These are phyloP conservation scores for Ilyonectria robusta DNA, from an alignment of 2,329 filamentous ascomycete species.

Conservation along the genomic window DNA sequence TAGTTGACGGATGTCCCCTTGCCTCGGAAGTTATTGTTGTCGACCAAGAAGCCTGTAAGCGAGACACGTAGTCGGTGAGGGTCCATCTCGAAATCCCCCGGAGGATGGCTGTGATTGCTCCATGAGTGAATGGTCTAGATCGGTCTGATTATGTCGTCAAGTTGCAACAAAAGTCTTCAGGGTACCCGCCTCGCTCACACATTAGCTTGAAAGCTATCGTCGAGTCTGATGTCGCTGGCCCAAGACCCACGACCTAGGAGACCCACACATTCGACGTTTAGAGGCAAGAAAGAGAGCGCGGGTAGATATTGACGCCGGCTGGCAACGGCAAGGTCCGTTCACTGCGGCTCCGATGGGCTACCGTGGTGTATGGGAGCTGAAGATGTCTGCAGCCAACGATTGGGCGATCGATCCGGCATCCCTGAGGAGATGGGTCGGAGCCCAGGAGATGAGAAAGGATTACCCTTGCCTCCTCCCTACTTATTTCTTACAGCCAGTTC, in stretches of 20 bases:
- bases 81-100: not conserved
- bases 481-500: too few species aligned
- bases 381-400: not conserved
- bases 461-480: too few species aligned
- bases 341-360: conserved; percentile 7
- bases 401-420: not conserved
- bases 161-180: not conserved
- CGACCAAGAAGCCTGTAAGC: conserved; percentile 3
- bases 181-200: not conserved
- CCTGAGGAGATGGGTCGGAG: not conserved
- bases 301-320: not conserved
- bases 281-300: not conserved
- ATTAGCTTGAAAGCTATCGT: not conserved
- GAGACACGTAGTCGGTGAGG: conserved; percentile 9
- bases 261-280: not conserved
- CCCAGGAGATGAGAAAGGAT: too few species aligned
- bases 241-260: not conserved
- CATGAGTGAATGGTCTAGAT: not conserved
- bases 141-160: not conserved
- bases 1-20: not conserved
- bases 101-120: not conserved
- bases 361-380: not conserved
- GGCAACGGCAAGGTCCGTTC: not conserved
- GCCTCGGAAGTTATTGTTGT: not conserved
- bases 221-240: not conserved